Evolutionary conservation across 1,284 basidiomycete species (phyloP).

Genomic region (Wolfiporia cocos): DNA sequence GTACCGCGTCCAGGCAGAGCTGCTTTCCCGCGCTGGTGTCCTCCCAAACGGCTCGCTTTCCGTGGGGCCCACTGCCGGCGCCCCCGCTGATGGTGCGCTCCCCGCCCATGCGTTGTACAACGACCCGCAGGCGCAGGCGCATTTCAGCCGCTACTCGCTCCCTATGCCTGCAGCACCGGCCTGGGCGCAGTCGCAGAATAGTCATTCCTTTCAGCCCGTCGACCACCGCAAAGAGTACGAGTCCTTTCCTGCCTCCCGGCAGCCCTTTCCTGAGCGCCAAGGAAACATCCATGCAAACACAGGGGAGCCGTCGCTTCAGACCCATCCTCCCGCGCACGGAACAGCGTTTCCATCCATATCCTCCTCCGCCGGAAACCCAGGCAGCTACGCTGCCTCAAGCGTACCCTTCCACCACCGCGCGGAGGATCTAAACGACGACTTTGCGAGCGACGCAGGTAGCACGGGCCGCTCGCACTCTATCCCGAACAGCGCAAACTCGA

Average conservation of each 20-base stretch:
- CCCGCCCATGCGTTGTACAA: constrained; percentile 2
- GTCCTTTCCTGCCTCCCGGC: background rate
- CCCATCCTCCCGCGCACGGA: constrained; percentile 19
- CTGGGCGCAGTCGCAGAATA: constrained; percentile 9
- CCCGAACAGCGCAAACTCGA: constrained; percentile 22
- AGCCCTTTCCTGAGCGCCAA: constrained; percentile 12
- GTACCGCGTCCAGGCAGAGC: constrained; percentile 43
- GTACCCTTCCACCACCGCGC: constrained; percentile 12
- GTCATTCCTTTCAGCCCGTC: constrained; percentile 9
- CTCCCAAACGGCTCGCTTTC: constrained; percentile 20
- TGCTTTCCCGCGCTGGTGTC: constrained; percentile 30
- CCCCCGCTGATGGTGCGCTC: constrained; percentile 3
- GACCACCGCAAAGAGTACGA: constrained; percentile 17
- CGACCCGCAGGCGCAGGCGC: constrained; percentile 4
- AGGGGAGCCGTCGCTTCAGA: constrained; percentile 13
- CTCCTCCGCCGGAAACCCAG: constrained; percentile 6
- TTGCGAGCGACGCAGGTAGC: constrained; percentile 20
- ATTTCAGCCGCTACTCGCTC: constrained; percentile 1
- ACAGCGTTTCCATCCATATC: constrained; percentile 8
- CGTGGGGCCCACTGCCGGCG: constrained; percentile 10
- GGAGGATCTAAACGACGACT: constrained; percentile 20
- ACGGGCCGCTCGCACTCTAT: constrained; percentile 16
- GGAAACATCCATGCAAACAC: constrained; percentile 7
- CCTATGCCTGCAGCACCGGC: constrained; percentile 1
- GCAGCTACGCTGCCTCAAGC: constrained; percentile 4